These are phyloP conservation scores for Aspergillus uvarum DNA, from an alignment of 2,329 filamentous ascomycete genomes.

Conservation along the genomic window DNA sequence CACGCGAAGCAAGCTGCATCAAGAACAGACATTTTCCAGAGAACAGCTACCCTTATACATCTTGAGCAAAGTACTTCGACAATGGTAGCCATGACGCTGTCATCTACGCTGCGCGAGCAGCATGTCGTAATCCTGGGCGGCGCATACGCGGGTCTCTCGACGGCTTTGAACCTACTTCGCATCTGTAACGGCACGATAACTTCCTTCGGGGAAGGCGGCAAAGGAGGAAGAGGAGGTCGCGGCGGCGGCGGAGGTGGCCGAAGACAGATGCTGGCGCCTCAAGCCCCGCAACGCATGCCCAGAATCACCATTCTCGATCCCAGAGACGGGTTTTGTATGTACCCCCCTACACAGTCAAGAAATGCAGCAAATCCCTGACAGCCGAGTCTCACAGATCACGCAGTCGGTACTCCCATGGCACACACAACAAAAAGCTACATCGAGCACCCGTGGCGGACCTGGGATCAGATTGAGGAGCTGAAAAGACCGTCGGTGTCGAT, in stretches of 20 bases:
- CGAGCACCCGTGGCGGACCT: not conserved
- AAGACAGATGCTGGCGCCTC: not conserved
- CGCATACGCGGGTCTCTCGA: conserved; percentile 67
- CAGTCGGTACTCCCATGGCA: not conserved
- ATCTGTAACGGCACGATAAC: conserved; percentile 53
- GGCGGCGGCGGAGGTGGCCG: not conserved
- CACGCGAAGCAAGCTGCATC: no score
- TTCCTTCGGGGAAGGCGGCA: not conserved
- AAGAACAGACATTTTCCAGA: no score
- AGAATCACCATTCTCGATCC: conserved; percentile 72
- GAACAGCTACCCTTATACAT: no score
- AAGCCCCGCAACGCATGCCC: not conserved
- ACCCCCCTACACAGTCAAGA: not conserved
- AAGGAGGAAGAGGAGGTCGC: not conserved
- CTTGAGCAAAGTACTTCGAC: no score
- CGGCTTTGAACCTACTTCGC: conserved; percentile 66
- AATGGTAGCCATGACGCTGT: no score
- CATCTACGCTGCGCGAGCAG: not conserved
- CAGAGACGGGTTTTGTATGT: conserved; percentile 72
- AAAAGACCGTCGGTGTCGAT: not conserved
- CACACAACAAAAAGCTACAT: not conserved
- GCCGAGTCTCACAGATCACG: not conserved
- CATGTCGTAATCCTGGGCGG: conserved; percentile 54
- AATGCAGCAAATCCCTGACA: no score
- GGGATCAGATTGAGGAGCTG: not conserved